Evolutionary conservation across 2,329 filamentous ascomycete species (phyloP), one percentile per base, ranked within the genome.

Genomic region (Monosporascus sp.): DNA sequence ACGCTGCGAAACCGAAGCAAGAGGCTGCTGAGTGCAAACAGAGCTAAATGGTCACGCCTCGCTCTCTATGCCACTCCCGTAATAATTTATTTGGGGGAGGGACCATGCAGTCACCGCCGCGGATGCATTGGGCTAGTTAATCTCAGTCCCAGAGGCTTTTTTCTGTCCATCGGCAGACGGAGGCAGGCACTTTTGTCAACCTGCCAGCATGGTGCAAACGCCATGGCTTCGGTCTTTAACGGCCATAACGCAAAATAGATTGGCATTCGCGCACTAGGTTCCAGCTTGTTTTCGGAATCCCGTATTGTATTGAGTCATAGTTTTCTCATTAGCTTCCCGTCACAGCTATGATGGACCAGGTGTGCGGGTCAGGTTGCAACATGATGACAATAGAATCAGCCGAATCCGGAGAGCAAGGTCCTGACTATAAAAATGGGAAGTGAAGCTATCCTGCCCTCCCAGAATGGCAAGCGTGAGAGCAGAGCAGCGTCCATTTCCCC

Each of bases 21-120:
- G 91, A 96, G 76, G 86, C 91, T 62, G 89, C 91, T 62, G 91
- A 96, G 78, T 96, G 91, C 85, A 96, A 96, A 82, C 91, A 95
- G 78, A 95, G 89, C 78, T 96, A 84, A 80, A 75, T 58, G 55
- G 57, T 43, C 52, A 45, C 49, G 51, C 56, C 20, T 17, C 15
- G 35, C 48, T 48, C 51, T 56, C 49, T 48, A 55, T 37, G 18
- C 9, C 52, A 50, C 22, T n/a, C n/a, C 15, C 8, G 24, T 31
- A 31, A 24, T 43, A 41, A 37, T 20, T 1, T 38, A n/a, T 49
- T 18, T 38, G n/a, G 24, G 22, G 28, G n/a, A 31, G 22, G 38
- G 18, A 24, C 7, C 17, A 37, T 17, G 43, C 24, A 18, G 20
- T n/a, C 26, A 22, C 43, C 20, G 7, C 20, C 7, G 43, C 43